Evolutionary conservation across 768 basidiomycete genomes (phyloP).

Genomic region (Pulveroboletus sp.): DNA sequence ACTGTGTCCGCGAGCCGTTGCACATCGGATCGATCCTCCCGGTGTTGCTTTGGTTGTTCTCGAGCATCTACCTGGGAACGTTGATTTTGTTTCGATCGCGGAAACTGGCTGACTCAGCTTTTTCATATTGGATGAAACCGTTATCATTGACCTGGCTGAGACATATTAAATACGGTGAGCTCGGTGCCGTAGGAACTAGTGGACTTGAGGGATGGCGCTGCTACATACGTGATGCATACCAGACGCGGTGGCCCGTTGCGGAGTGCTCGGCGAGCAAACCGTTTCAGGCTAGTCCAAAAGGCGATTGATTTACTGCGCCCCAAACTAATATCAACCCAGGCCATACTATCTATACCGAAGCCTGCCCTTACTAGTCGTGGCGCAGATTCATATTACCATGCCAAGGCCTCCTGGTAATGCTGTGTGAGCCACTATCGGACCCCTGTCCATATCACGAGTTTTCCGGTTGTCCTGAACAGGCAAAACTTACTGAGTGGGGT

Average conservation of each 20-base stretch:
- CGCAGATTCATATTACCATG: conserved; percentile 12
- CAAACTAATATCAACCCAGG: conserved; percentile 34
- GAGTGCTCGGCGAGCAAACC: conserved; percentile 35
- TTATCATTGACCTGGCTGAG: conserved; percentile 30
- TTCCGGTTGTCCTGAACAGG: conserved; percentile 6
- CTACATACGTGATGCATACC: conserved; percentile 37
- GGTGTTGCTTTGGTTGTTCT: conserved; percentile 5
- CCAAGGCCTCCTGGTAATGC: conserved; percentile 23
- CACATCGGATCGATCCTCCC: conserved; percentile 3
- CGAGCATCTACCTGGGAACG: background rate
- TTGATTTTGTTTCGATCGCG: conserved; percentile 22
- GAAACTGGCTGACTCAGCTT: conserved; percentile 15
- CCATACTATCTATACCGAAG: conserved; percentile 5
- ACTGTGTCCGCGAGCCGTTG: background rate
- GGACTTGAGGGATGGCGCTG: conserved; percentile 42
- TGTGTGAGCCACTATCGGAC: conserved; percentile 18
- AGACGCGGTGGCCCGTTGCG: conserved; percentile 34
- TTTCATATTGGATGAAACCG: conserved; percentile 23
- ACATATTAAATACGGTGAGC: conserved; percentile 25
- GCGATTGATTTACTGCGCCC: conserved; percentile 36
- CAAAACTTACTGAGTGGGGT: conserved; percentile 14
- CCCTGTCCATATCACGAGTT: conserved; percentile 4
- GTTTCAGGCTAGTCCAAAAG: conserved; percentile 31
- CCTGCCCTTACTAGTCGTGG: background rate
- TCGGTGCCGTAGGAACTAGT: conserved; percentile 31